A percentile compares a stretch with the other conserved stretches of the same genome.
Evolutionary conservation across 2,329 filamentous ascomycete genomes (phyloP).

Genomic region (Pezizomycotina sp.): DNA sequence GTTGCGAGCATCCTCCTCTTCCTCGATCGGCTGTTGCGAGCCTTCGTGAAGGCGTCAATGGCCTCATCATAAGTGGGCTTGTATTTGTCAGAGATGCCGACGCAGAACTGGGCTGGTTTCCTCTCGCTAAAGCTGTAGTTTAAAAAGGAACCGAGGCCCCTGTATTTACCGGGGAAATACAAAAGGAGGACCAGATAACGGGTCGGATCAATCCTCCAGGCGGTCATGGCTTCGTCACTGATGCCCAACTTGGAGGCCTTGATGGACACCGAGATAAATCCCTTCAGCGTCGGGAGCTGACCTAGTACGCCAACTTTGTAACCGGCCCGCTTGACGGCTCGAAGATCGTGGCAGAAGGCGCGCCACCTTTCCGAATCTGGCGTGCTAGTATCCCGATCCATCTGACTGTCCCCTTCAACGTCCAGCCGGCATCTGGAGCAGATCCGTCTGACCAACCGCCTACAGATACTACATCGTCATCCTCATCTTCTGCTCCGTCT

Average conservation of each 20-base stretch:
- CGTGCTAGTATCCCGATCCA: conserved; percentile 1
- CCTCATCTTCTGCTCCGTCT: conserved; percentile 20
- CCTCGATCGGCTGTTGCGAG: conserved; percentile 24
- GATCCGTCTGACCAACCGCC: conserved; percentile 20
- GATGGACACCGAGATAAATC: conserved; percentile 50
- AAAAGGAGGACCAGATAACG: conserved; percentile 64
- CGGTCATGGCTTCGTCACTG: conserved; percentile 55
- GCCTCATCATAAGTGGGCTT: conserved; percentile 49
- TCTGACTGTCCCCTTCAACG: conserved; percentile 6
- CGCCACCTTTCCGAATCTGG: conserved; percentile 9
- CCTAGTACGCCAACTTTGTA: conserved; percentile 50
- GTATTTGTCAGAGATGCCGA: conserved; percentile 55
- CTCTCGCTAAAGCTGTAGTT: conserved; percentile 29
- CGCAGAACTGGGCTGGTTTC: conserved; percentile 39
- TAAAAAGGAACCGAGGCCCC: conserved; percentile 39
- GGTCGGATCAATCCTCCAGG: conserved; percentile 51
- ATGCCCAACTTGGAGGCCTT: conserved; percentile 54
- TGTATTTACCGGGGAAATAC: conserved; percentile 46
- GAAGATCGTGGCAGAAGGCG: conserved; percentile 42
- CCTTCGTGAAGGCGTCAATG: conserved; percentile 35
- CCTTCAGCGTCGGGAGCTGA: conserved; percentile 31
- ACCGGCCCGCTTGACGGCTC: conserved; percentile 44
- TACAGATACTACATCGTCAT: conserved; percentile 23
- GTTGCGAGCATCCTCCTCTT: conserved; percentile 20
- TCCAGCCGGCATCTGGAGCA: conserved; percentile 14